Conservation (phyloP, 225 moss, liverwort and hornwort species). For the Antitrichia curtipendula region DNA sequence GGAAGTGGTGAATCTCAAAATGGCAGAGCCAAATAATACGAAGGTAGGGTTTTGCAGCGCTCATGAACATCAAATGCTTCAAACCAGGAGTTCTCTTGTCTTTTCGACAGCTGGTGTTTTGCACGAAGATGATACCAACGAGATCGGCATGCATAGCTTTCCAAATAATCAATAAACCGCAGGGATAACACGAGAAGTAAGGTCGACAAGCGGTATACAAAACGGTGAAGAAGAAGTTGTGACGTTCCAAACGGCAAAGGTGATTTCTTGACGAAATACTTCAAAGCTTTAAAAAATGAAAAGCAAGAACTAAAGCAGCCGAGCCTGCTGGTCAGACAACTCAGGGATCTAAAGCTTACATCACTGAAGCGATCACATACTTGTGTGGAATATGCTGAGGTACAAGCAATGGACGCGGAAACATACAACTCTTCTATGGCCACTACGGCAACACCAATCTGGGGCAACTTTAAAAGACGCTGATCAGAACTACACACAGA, state of each 20-base stretch:
- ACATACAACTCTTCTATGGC: not conserved
- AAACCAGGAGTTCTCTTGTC: not conserved
- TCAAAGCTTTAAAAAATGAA: not conserved
- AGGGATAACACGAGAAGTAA: not conserved
- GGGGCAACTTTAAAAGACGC: not conserved
- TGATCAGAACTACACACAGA: conserved; percentile 1
- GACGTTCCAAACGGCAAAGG: not conserved
- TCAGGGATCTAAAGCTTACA: not conserved
- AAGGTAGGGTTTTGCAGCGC: not conserved
- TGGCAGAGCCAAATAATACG: not conserved
- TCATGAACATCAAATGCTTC: not conserved
- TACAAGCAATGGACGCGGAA: conserved; percentile 2
- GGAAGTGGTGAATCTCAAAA: not conserved
- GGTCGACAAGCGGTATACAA: not conserved
- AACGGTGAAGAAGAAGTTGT: not conserved
- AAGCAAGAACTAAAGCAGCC: not conserved
- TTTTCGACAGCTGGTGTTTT: not conserved
- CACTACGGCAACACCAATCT: conserved; percentile 1
- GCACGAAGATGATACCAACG: not conserved
- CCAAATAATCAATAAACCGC: not conserved
- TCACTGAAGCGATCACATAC: not conserved
- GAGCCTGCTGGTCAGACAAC: not conserved
- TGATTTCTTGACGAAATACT: not conserved
- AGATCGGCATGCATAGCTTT: not conserved
- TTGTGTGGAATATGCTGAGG: not conserved